These are phyloP conservation scores for Colletotrichum shisoi DNA, from an alignment of 2,329 filamentous ascomycete genomes.

Conservation along the genomic window DNA sequence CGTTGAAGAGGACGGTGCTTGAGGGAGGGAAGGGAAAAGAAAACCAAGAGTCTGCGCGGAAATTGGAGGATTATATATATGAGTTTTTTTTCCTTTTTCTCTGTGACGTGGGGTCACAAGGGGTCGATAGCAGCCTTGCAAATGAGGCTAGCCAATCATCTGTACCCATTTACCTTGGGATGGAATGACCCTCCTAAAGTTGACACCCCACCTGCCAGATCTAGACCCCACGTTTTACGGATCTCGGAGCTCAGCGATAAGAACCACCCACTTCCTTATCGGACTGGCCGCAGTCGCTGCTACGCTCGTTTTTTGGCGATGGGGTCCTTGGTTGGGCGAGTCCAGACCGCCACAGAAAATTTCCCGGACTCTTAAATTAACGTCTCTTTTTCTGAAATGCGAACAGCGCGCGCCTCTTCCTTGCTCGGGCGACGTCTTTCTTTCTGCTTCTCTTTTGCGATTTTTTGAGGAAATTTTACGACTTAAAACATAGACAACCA, in stretches of 20 bases:
- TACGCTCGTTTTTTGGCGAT: constrained; percentile 30
- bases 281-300: constrained; percentile 2
- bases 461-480: neutral
- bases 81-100: neutral
- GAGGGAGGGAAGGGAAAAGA: constrained; percentile 51
- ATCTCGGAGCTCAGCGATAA: constrained; percentile 21
- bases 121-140: constrained; percentile 38
- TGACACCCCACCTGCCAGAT: constrained; percentile 36
- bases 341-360: constrained; percentile 37
- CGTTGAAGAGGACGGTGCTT: constrained; percentile 86
- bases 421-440: neutral
- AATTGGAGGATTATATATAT: constrained; percentile 27
- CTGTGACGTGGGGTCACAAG: constrained; percentile 29
- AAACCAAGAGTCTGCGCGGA: neutral
- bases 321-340: constrained; percentile 27
- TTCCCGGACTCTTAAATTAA: constrained; percentile 11
- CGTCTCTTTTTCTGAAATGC: neutral
- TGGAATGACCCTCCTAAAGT: constrained; percentile 20
- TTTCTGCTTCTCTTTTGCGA: neutral
- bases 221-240: constrained; percentile 15
- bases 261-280: constrained; percentile 7
- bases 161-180: neutral
- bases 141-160: constrained; percentile 37
- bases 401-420: constrained; percentile 1
- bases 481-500: constrained; percentile 15